A percentile compares a stretch with the other conserved stretches of the same genome.
These are phyloP conservation scores for Trametes cubensis DNA, from an alignment of 768 basidiomycete genomes.

Conservation along the genomic window DNA sequence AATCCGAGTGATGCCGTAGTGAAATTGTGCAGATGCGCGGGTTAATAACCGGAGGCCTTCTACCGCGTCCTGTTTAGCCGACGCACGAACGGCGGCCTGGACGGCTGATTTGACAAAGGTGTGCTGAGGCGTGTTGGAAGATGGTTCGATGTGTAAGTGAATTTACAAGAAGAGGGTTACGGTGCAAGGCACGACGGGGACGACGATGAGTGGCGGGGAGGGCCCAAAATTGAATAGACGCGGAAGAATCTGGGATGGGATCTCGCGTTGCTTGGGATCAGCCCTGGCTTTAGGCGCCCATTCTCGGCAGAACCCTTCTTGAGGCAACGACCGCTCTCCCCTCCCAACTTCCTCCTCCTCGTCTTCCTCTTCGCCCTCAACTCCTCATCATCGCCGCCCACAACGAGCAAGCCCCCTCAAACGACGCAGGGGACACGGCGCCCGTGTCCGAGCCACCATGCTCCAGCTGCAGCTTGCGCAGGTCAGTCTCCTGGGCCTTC, in stretches of 20 bases:
- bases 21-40: background rate
- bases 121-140: background rate
- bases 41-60: too few relatives aligned
- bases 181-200: background rate
- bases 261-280: conserved; percentile 5
- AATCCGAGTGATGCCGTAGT: background rate
- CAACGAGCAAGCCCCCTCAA: conserved; percentile 14
- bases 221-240: conserved; percentile 27
- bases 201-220: conserved; percentile 4
- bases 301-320: background rate
- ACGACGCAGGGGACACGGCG: conserved; percentile 14
- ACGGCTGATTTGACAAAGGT: background rate
- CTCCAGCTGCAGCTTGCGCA: conserved; percentile 25
- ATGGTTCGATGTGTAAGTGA: background rate
- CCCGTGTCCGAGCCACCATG: conserved; percentile 15
- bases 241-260: conserved; percentile 17
- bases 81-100: too few relatives aligned
- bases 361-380: background rate
- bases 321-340: background rate
- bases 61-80: too few relatives aligned
- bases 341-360: background rate
- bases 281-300: background rate
- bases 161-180: background rate
- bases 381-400: conserved; percentile 10
- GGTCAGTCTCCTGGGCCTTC: conserved; percentile 21